phyloP scores from a whole-genome alignment of 1,284 basidiomycete genomes.

The Butyriboletus regius region DNA sequence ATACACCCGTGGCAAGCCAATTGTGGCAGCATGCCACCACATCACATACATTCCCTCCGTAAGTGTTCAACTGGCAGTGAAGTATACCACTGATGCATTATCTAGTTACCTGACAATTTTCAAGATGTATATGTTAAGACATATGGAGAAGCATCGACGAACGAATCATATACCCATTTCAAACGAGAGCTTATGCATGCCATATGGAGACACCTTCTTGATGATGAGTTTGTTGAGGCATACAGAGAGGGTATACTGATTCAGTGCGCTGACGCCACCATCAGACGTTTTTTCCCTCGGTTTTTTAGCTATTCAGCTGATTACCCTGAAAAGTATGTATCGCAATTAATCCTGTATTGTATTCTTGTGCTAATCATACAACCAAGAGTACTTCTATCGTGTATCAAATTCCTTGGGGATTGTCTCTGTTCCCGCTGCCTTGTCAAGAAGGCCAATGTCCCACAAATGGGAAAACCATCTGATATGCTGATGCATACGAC shows the following conservation, averaged over 20 bases:
- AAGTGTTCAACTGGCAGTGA: constrained; percentile 20
- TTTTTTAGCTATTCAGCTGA: constrained; percentile 28
- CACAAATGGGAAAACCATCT: not conserved
- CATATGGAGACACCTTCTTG: not conserved
- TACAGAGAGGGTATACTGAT: constrained; percentile 26
- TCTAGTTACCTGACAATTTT: constrained; percentile 20
- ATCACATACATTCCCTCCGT: constrained; percentile 24
- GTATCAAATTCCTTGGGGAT: not conserved
- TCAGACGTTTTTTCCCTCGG: constrained; percentile 11
- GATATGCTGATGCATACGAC: not conserved
- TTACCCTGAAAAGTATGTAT: constrained; percentile 32
- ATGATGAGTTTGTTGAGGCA: not conserved
- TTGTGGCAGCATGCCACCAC: constrained; percentile 23
- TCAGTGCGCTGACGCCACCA: constrained; percentile 18
- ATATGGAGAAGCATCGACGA: not conserved
- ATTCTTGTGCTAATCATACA: too few relatives aligned
- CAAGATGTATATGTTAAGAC: constrained; percentile 15
- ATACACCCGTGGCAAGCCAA: constrained; percentile 9
- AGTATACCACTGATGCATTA: not conserved
- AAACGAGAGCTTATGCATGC: constrained; percentile 18
- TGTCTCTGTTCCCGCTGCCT: not conserved
- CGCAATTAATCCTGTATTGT: too few relatives aligned
- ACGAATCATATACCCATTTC: constrained; percentile 17
- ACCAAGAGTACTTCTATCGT: not conserved
- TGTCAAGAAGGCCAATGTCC: not conserved